phyloP scores from a whole-genome alignment of 257 asterid genomes.

The Coffea eugenioides region DNA sequence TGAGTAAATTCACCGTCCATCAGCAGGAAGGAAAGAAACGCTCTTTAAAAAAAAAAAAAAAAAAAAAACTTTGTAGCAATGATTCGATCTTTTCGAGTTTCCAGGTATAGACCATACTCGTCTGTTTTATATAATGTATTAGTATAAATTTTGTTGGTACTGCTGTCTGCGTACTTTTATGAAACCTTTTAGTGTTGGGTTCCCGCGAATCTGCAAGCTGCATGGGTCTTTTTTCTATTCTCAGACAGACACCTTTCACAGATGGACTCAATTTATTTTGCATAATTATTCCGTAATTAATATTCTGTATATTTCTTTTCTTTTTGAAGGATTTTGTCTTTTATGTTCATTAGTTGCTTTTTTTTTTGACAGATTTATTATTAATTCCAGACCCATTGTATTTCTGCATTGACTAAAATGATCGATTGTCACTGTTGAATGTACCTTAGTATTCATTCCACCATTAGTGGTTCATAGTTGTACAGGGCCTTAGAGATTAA shows the following conservation, averaged over 20 bases:
- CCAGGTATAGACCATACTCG: constrained; percentile 1
- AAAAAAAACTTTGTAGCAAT: not conserved
- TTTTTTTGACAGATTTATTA: not conserved
- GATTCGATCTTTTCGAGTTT: constrained; percentile 7
- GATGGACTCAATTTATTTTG: not conserved
- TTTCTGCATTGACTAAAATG: no score
- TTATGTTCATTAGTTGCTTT: not conserved
- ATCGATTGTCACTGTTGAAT: no score
- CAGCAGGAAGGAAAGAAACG: not conserved
- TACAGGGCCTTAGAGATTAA: no score
- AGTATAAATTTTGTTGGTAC: no score
- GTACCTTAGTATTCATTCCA: no score
- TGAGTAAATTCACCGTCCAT: not conserved
- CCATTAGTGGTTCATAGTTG: no score
- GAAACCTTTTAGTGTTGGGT: not conserved
- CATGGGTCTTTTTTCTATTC: not conserved
- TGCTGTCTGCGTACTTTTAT: not conserved
- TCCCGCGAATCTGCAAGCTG: not conserved
- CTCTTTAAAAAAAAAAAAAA: not conserved
- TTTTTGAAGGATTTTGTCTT: not conserved
- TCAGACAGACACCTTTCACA: not conserved
- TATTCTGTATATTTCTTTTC: not conserved
- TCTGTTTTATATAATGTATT: no score
- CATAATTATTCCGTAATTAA: not conserved
- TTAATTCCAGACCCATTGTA: no score